phyloP scores from a whole-genome alignment of 1,284 basidiomycete species.

The Cryptococcus jaspeensis region DNA sequence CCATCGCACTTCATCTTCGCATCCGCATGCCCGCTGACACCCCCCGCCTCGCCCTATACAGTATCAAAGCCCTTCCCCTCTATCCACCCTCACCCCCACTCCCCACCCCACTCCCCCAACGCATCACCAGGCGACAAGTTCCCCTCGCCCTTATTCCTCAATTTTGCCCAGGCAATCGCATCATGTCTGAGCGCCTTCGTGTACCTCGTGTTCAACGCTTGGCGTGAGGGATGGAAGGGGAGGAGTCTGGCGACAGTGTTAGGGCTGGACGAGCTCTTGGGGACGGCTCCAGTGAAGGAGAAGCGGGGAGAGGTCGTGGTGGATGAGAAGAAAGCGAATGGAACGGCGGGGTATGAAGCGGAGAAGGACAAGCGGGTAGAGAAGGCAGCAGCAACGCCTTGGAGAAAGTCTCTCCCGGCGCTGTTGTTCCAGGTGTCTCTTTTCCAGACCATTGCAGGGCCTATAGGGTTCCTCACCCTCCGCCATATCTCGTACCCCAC shows the following conservation, averaged over 20 bases:
- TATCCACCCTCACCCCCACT: slow-evolving; percentile 52
- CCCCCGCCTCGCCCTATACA: slow-evolving; percentile 36
- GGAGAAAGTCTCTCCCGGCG: slow-evolving; percentile 39
- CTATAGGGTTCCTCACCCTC: slow-evolving; percentile 91
- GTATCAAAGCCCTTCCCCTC: slow-evolving; percentile 81
- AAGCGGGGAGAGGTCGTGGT: background rate
- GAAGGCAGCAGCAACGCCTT: slow-evolving; percentile 12
- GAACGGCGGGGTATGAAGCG: background rate
- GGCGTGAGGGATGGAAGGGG: slow-evolving; percentile 17
- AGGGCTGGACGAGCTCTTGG: slow-evolving; percentile 26
- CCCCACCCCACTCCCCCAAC: slow-evolving; percentile 15
- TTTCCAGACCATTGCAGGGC: slow-evolving; percentile 87
- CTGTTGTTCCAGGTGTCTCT: slow-evolving; percentile 77
- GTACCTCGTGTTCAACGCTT: slow-evolving; percentile 65
- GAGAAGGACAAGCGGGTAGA: slow-evolving; percentile 9
- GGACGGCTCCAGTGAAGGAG: background rate
- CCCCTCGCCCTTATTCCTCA: slow-evolving; percentile 81
- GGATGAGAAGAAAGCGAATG: slow-evolving; percentile 4
- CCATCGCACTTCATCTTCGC: background rate
- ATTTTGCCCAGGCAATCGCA: slow-evolving; percentile 79
- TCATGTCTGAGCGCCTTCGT: slow-evolving; percentile 73
- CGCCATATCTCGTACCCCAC: slow-evolving; percentile 97
- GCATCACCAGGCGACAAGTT: slow-evolving; percentile 66
- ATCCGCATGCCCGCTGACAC: background rate
- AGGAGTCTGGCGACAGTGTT: slow-evolving; percentile 16